Evolutionary conservation across 805 yeast genomes (phyloP), one percentile per base, ranked within the genome.

Genomic region (Yamadazyma olivae): DNA sequence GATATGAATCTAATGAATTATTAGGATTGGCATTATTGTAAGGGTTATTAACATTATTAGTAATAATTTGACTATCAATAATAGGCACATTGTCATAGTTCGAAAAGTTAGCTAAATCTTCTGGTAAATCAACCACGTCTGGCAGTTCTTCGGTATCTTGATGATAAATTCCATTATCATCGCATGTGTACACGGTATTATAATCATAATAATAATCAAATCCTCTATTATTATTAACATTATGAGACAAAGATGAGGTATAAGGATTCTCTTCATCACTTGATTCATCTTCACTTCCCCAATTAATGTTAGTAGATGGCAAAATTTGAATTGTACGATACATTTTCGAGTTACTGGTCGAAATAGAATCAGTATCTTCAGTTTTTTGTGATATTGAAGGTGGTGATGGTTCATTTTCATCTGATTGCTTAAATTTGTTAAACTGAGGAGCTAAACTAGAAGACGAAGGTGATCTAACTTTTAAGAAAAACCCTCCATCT

Each of bases 251-350:
- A 53, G 81, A 70, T 45, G 75, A 54, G 9, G 71, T 67, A 50
- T 67, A 67, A 1, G 70, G 70, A 41, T 64, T 67, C 39, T 76
- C 81, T 31, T 75, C 82, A 39, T 79, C 83, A 43, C 80, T 79
- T 36, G 74, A 77, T 40, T 75, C 81, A 35, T 75, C 80, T 6
- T 74, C 66, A 4, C 84, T 77, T 6, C 87, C 86, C 54, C 78
- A 77, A 54, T 90, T 89, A 37, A 91, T 72, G 0, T 87, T 79
- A 0, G 98, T 89, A 2, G 96, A 81, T 2, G 98, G 97, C 35
- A 91, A 62, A 29, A 79, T 67, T 24, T 87, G 88, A 44, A 90
- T 89, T 8, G 87, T 83, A 29, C 75, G 74, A 35, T 56, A 43
- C 10, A 50, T 43, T 41, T 54, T 61, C 14, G 60, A 51, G 33